Evolutionary conservation across 805 yeast species (phyloP).

Genomic region (Yarrowia sp.): DNA sequence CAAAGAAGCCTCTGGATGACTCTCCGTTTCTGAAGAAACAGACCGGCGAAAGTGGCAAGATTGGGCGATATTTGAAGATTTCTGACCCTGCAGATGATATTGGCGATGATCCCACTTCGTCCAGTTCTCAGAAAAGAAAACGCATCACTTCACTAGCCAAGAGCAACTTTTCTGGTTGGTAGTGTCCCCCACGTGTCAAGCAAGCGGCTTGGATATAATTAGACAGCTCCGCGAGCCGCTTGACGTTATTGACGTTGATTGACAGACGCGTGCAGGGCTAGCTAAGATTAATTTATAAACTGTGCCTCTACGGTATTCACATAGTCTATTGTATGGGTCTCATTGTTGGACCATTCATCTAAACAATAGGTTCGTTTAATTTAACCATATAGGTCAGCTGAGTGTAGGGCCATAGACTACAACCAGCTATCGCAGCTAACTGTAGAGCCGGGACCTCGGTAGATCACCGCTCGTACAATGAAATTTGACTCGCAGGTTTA

Average conservation of each 20-base stretch:
- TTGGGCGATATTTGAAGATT: constrained; percentile 33
- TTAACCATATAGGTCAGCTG: not conserved
- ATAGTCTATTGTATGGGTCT: constrained; percentile 1
- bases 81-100: not conserved
- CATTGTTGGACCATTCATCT: not conserved
- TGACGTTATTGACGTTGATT: too few species aligned
- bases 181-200: not conserved
- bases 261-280: too few species aligned
- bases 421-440: not conserved
- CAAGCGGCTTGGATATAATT: too few species aligned
- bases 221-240: too few species aligned
- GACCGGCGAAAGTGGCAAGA: constrained; percentile 11
- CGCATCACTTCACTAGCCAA: constrained; percentile 30
- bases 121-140: constrained; percentile 27
- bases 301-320: not conserved
- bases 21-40: constrained; percentile 33
- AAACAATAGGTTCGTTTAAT: not conserved
- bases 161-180: constrained; percentile 35
- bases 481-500: not conserved
- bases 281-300: too few species aligned
- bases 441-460: not conserved
- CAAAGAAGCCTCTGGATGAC: constrained; percentile 28
- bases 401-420: not conserved
- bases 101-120: not conserved
- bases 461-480: too few species aligned